These are phyloP conservation scores for Boletus coccyginus DNA, from an alignment of 768 basidiomycete genomes.

Conservation along the genomic window DNA sequence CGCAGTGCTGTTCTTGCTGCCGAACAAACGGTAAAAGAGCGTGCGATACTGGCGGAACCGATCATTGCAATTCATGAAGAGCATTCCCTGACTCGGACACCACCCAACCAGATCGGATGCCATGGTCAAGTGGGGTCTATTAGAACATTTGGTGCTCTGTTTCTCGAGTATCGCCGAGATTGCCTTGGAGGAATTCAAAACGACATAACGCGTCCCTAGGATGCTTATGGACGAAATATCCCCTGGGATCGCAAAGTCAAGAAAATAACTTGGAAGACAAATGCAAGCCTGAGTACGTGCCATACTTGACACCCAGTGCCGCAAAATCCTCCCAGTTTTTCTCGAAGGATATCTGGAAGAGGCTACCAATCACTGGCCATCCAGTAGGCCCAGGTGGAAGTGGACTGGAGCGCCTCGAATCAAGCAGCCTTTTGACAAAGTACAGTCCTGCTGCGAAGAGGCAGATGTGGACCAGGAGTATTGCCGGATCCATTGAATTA, in stretches of 20 bases:
- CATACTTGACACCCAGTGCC: constrained; percentile 51
- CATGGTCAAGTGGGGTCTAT: constrained; percentile 19
- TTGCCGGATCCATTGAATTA: neutral
- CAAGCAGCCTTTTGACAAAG: neutral
- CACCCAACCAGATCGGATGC: constrained; percentile 20
- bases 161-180: constrained; percentile 51
- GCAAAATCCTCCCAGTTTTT: constrained; percentile 53
- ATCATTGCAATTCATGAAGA: constrained; percentile 9
- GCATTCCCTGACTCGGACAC: neutral
- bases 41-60: constrained; percentile 16
- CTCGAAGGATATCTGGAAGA: constrained; percentile 49
- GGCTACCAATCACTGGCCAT: constrained; percentile 49
- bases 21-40: constrained; percentile 2
- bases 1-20: constrained; percentile 6
- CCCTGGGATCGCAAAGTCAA: constrained; percentile 21
- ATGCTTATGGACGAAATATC: constrained; percentile 23
- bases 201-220: constrained; percentile 45
- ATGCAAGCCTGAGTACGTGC: constrained; percentile 25
- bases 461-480: constrained; percentile 3
- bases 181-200: constrained; percentile 47
- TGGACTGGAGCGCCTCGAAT: neutral
- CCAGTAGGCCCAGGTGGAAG: constrained; percentile 24
- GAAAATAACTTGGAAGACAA: neutral
- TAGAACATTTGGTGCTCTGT: constrained; percentile 51
- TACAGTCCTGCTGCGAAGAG: constrained; percentile 19